These are phyloP conservation scores for Leccinum olivaceopallidum DNA, from an alignment of 768 basidiomycete genomes.

Conservation along the genomic window DNA sequence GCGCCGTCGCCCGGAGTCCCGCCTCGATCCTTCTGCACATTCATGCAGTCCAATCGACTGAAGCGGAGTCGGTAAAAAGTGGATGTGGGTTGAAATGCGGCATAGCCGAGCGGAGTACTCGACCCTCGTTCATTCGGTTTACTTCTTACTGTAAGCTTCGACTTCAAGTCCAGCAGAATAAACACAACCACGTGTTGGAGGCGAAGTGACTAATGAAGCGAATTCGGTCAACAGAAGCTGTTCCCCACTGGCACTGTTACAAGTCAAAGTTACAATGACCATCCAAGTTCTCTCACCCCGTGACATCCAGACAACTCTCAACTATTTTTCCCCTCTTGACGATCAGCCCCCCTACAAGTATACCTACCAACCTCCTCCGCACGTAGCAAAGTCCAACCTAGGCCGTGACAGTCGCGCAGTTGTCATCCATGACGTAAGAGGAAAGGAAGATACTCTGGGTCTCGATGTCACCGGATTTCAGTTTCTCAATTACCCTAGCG, in stretches of 20 bases:
- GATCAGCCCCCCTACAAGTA: slow-evolving; percentile 38
- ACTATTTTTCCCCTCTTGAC: slow-evolving; percentile 34
- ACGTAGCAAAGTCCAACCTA: slow-evolving; percentile 32
- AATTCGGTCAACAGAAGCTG: not conserved
- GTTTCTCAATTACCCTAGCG: slow-evolving; percentile 34
- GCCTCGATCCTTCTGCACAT: no score
- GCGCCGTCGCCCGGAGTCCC: no score
- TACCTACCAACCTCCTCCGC: slow-evolving; percentile 30
- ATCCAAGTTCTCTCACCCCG: slow-evolving; percentile 29
- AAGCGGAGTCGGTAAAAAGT: no score
- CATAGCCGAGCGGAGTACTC: no score
- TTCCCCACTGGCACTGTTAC: no score
- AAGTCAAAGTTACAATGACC: slow-evolving; percentile 15
- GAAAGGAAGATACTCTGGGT: slow-evolving; percentile 27
- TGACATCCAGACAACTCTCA: slow-evolving; percentile 39
- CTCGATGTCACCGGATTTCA: slow-evolving; percentile 48
- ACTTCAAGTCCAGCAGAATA: no score
- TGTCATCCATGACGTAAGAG: slow-evolving; percentile 35
- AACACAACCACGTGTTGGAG: no score
- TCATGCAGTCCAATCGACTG: no score
- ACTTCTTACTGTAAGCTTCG: no score
- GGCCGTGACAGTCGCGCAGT: slow-evolving; percentile 18
- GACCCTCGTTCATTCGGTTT: no score
- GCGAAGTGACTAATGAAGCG: no score
- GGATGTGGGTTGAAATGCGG: no score